Base-by-base conservation (phyloP, 441 rosid genomes). In the Pelargonium citronellum region DNA sequence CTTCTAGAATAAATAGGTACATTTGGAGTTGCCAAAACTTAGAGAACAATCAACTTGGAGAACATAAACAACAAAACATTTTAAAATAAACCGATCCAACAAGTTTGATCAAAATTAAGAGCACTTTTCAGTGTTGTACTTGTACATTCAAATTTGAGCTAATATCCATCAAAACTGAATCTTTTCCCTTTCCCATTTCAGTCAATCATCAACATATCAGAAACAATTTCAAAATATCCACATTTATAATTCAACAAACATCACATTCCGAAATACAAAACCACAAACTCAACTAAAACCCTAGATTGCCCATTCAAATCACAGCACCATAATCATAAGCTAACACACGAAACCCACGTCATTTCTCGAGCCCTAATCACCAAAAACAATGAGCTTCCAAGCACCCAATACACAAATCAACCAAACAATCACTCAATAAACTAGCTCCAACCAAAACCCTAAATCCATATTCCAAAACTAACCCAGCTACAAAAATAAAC, bases 401-500 rank as follows among this genome's bases (percentile, higher is more conserved):
- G 34, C 57, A 49, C 58, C 19, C 58, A n/a, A 51, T 49, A 30
- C 57, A 49, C 15, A 4, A 51, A 51, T 51, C 7, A 11, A 47
- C 53, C 4, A 51, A 51, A 13, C 58, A n/a, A 51, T 51, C 58
- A 51, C 34, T 30, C 34, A 30, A 6, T n/a, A 51, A 51, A 51
- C 57, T 13, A 49, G 16, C 12, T 49, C 57, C 57, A 4, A 53
- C 2, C 17, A n/a, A 3, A 60, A 72, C 22, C 11, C 46, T 20
- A 57, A 71, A 51, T 16, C 58, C 7, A 13, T 68, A 58, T 34
- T 34, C 66, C 49, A 39, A 5, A 57, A 46, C 63, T 12, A 12
- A 47, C 24, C n/a, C 30, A 47, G 24, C 71, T 37, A 43, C 43
- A 15, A 22, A 47, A 6, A 44, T 69, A 68, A 63, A 12, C 46